Base-by-base conservation (phyloP, 1,284 basidiomycete species). In the Coniferiporia sulphurascens region DNA sequence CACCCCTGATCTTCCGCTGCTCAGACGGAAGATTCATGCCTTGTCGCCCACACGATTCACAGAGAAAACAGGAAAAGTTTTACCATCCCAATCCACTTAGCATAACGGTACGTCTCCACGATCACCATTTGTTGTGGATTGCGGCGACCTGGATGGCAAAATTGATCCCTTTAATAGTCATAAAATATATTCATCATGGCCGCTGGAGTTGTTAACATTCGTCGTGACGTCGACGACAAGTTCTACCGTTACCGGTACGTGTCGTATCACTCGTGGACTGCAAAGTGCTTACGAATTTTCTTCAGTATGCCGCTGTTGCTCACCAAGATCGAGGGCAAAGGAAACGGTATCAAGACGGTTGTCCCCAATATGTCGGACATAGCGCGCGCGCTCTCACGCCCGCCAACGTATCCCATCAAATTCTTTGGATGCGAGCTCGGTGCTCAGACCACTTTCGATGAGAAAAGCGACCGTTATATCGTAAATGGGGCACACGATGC, bases 331-430 rank as follows among this genome's bases (percentile, higher is more conserved):
- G 97, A 99, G 77, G 97, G 97, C 69, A 95, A 95, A 75, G 97
- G 97, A 59, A 99, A 99, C 73, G 97, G 97, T 65, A 99, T 99
- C 79, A 99, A 99, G 80, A 99, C 97, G 45, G 95, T 98, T 70
- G 78, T 97, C 58, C 94, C 94, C 50, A 99, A 99, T 78, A 98
- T 99, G 95, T 87, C 93, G 64, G 97, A 99, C 76, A 91, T 99
- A 66, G 93, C 96, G 54, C 89, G 94, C 61, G 94, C 97, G 45
- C 84, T 99, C 68, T 93, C 89, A 72, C 89, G 97, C 64, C 96
- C 97, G 64, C 91, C 97, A 35, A 86, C 93, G 55, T 96, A 98
- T 73, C 91, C 96, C 56, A 98, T 95, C 75, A 99, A 99, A 78
- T 99, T 95, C 82, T 99, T 99, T 69, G 97, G 97, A 46, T 96